Evolutionary conservation across 2,329 filamentous ascomycete genomes (phyloP), one percentile per base, ranked within the genome.

Genomic region (Arthrobotrys entomopaga): DNA sequence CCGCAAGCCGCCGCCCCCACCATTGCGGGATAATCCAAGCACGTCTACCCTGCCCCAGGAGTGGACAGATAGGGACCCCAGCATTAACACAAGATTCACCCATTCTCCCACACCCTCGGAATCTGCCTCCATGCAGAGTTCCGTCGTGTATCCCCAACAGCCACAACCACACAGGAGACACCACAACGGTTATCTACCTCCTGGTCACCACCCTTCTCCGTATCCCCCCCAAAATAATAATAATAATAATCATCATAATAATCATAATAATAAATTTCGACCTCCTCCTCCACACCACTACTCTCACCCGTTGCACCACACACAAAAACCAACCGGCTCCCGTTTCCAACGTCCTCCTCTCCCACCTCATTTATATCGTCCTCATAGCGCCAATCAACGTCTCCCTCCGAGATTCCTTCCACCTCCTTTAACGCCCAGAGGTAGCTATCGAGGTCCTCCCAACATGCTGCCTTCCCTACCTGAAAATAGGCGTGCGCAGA

Each of bases 121-220:
- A 59, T 75, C 71, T 60, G 71, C 71, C 34, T 75, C 71, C 52
- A 75, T 75, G 71, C 71, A 75, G 43, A 69, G 65, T 70, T 69
- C 71, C 65, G 65, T 75, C n/a, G 65, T 69, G 65, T 75, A 70
- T 65, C 71, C 65, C 60, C 71, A 69, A 70, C 64, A 69, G 58
- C 71, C 71, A 65, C 71, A 65, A 61, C 59, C 58, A 49, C 57
- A 74, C 66, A 67, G 64, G 63, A 67, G 63, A 67, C 52, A 26
- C 57, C 60, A 61, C 58, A 49, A 52, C 15, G 60, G 43, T 24
- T 64, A 52, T 34, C 64, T 57, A 58, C 64, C 58, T 54, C 64
- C 58, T 48, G 42, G 42, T 34, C 29, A 34, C 29, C 29, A n/a
- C 38, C 15, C 38, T 40, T 6, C 42, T 46, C 13, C 42, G 16